Evolutionary conservation across 2,329 filamentous ascomycete species (phyloP).

Genomic region (Fonsecaea erecta): DNA sequence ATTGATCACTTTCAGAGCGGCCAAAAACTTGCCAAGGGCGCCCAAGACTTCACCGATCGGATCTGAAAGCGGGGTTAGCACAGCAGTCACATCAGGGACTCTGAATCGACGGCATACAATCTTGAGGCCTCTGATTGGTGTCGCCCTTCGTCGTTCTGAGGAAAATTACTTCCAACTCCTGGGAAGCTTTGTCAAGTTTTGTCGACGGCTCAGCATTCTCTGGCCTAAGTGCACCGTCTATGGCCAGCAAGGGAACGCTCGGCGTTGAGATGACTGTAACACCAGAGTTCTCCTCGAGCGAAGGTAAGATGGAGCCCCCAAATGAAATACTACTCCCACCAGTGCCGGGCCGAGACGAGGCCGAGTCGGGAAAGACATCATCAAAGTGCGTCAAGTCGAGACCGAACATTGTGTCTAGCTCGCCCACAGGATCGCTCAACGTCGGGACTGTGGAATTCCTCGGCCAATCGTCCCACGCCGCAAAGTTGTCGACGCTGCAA

Average conservation of each 20-base stretch:
- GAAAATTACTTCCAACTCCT: not conserved
- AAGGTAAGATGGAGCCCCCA: not conserved
- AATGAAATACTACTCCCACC: not conserved
- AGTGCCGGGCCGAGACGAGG: not conserved
- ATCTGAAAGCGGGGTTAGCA: not conserved
- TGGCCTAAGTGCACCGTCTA: not conserved
- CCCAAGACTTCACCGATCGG: not conserved
- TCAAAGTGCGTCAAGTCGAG: slow-evolving; percentile 7
- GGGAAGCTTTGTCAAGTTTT: not conserved
- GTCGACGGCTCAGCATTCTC: not conserved
- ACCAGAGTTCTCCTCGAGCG: not conserved
- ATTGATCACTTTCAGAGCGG: not conserved
- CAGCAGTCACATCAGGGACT: not conserved
- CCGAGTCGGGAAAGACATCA: slow-evolving; percentile 1
- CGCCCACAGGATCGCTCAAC: slow-evolving; percentile 5
- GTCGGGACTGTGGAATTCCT: slow-evolving; percentile 2
- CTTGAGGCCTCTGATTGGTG: not conserved
- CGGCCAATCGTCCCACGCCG: not conserved
- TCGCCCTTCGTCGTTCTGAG: not conserved
- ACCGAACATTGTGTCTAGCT: slow-evolving; percentile 15
- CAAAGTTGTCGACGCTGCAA: slow-evolving; percentile 8
- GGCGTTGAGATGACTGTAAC: not conserved
- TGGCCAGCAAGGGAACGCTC: not conserved
- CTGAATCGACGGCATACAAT: not conserved
- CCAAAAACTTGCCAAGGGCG: not conserved